Evolutionary conservation across 2,329 filamentous ascomycete genomes (phyloP).

Genomic region (Alternaria sp.): DNA sequence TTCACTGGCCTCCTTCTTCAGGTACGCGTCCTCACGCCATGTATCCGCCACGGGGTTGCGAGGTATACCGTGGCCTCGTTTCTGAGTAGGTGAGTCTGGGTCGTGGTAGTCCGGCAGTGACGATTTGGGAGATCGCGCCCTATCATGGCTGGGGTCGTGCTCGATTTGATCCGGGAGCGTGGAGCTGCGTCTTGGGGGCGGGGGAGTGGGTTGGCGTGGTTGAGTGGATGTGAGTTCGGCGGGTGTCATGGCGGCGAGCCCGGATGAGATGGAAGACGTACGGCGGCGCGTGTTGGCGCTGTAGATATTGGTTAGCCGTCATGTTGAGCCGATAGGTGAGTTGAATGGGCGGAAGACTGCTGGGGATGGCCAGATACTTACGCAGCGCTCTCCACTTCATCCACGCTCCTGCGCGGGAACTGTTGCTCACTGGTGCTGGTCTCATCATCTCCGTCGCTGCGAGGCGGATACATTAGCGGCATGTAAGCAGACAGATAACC

Average conservation of each 20-base stretch:
- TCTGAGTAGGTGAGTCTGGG: slow-evolving; percentile 2
- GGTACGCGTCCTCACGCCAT: slow-evolving; percentile 12
- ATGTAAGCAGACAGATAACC: background rate
- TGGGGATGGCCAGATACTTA: background rate
- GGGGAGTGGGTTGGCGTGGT: background rate
- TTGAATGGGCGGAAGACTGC: background rate
- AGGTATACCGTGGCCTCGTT: background rate
- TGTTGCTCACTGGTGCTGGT: background rate
- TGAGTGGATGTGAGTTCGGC: background rate
- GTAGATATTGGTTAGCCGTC: background rate
- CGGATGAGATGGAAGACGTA: slow-evolving; percentile 1
- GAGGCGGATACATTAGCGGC: background rate
- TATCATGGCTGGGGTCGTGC: slow-evolving; percentile 3
- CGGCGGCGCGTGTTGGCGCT: background rate
- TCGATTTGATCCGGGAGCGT: slow-evolving; percentile 1
- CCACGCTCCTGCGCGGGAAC: background rate
- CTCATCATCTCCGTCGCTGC: background rate
- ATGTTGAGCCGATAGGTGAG: background rate
- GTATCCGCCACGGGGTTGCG: slow-evolving; percentile 12
- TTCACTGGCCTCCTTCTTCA: background rate
- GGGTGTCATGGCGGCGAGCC: background rate
- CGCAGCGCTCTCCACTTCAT: slow-evolving; percentile 6
- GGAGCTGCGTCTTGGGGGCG: background rate
- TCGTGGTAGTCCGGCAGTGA: slow-evolving; percentile 3
- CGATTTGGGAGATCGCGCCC: background rate